Conservation (phyloP, 2,329 filamentous ascomycete genomes). For the Botrytis tulipae region DNA sequence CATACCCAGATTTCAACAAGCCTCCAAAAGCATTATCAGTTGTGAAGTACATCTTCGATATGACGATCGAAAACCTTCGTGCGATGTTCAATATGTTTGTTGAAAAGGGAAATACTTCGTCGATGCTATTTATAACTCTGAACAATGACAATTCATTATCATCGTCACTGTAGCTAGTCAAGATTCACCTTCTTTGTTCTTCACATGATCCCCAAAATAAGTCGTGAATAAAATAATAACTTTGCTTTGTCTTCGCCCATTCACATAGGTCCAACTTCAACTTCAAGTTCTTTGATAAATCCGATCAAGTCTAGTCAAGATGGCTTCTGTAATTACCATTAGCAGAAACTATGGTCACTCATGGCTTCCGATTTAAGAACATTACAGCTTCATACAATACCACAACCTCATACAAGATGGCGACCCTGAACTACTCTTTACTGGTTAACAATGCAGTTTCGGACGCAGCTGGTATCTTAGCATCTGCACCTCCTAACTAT, state of each 20-base stretch:
- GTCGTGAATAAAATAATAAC: background rate
- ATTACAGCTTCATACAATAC: background rate
- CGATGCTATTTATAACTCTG: background rate
- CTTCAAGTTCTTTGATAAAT: constrained; percentile 4
- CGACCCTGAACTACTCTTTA: background rate
- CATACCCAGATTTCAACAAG: background rate
- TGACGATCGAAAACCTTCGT: background rate
- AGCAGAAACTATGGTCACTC: background rate
- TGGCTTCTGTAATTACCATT: background rate
- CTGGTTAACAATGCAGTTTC: background rate
- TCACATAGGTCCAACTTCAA: background rate
- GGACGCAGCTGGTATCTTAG: background rate
- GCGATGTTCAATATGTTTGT: background rate
- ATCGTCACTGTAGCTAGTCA: background rate
- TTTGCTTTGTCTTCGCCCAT: constrained; percentile 15
- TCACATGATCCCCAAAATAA: constrained; percentile 5
- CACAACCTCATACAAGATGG: background rate
- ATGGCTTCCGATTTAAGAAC: background rate
- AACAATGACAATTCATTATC: background rate
- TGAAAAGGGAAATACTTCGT: background rate
- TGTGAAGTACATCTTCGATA: background rate
- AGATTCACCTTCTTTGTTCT: constrained; percentile 11
- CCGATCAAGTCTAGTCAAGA: background rate
- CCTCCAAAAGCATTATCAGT: background rate
- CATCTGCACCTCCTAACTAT: background rate